Base-by-base conservation (phyloP, 495 filamentous ascomycete genomes). In the Cladorrhinum samala region DNA sequence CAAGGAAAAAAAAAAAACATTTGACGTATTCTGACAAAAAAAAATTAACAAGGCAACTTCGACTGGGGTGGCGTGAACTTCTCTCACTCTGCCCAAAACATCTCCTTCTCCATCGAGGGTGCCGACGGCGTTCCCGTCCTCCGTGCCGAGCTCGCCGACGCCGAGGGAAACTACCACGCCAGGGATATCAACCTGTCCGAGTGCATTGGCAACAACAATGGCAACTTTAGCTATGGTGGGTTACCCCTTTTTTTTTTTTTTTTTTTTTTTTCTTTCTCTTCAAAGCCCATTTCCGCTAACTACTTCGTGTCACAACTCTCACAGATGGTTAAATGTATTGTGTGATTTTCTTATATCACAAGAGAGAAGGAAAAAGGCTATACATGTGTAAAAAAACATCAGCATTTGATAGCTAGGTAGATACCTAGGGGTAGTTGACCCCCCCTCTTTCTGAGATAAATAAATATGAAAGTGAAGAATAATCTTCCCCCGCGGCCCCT, bases 1-100 rank as follows among this genome's bases (percentile, higher is more conserved):
- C 6, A 16, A 11, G 14, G 20, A 23, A 33, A 9, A 52, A 45
- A 27, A 4, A 11, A 40, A 4, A 13, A 5, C 17, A 42, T 1
- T 25, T 51, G 2, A 37, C 40, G n/a, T n/a, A n/a, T n/a, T n/a
- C n/a, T n/a, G n/a, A n/a, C n/a, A n/a, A n/a, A 41, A n/a, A 5
- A 17, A 3, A 5, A 14, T 41, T 4, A 16, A 16, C 7, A 49
- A 79, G 77, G 77, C 0, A 18, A 20, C 6, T 77, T 80, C 47
- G 50, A 60, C 19, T 80, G 77, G 77, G 73, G 61, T 2, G 74
- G 68, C 9, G 37, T 40, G 6, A 56, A 68, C 60, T 80, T 79
- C 61, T 41, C 64, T 14, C 39, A 60, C 3, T 68, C 57, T 23
- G 73, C 77, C 39, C 43, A 68, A n/a, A 44, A 69, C 3, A 65